phyloP scores from a whole-genome alignment of 2,329 filamentous ascomycete genomes.

The Neospermospora avenae region DNA sequence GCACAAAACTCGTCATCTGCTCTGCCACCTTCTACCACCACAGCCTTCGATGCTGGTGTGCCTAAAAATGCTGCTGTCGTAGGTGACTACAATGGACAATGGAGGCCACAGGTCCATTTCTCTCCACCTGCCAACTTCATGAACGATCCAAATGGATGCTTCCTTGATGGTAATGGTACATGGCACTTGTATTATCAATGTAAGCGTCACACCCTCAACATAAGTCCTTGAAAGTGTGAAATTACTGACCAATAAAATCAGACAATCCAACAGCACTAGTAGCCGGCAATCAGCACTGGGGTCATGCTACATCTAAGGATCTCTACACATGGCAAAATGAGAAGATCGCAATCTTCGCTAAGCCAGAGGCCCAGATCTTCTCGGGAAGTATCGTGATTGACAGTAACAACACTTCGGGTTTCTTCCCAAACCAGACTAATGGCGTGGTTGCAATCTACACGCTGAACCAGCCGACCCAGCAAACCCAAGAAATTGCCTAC shows the following conservation, averaged over 20 bases:
- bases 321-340: slow-evolving; percentile 64
- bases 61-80: slow-evolving; percentile 24
- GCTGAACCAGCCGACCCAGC: slow-evolving; percentile 37
- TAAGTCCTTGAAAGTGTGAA: not conserved
- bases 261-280: slow-evolving; percentile 48
- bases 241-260: slow-evolving; percentile 22
- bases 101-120: slow-evolving; percentile 52
- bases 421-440: slow-evolving; percentile 58
- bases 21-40: slow-evolving; percentile 16
- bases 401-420: slow-evolving; percentile 61
- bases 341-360: slow-evolving; percentile 55
- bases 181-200: slow-evolving; percentile 67
- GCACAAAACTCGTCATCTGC: slow-evolving; percentile 17
- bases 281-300: slow-evolving; percentile 62
- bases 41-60: slow-evolving; percentile 21
- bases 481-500: slow-evolving; percentile 60
- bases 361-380: slow-evolving; percentile 44
- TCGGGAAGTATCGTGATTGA: slow-evolving; percentile 58
- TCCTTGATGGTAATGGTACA: slow-evolving; percentile 51
- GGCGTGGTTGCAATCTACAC: slow-evolving; percentile 60
- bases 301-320: slow-evolving; percentile 60
- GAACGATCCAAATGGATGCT: slow-evolving; percentile 65
- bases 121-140: slow-evolving; percentile 51
- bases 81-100: slow-evolving; percentile 28
- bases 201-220: slow-evolving; percentile 26